Percentiles rank a stretch among this genome's conserved stretches.
Evolutionary conservation across 2,329 filamentous ascomycete genomes (phyloP).

Genomic region (Beauveria rudraprayagi): DNA sequence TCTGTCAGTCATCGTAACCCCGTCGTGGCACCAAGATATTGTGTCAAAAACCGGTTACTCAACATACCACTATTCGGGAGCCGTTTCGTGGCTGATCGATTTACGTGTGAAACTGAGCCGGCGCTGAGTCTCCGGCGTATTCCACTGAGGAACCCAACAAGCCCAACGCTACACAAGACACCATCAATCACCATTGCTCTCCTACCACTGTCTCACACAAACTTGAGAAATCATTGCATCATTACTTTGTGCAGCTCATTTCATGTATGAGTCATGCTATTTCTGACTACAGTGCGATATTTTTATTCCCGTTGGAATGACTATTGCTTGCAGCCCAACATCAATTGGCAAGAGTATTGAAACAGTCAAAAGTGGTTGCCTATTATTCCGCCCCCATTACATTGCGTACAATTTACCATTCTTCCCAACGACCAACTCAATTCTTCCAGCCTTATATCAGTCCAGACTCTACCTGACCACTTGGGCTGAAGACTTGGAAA

Average conservation of each 20-base stretch:
- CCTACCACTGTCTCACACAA: background rate
- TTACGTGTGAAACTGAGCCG: background rate
- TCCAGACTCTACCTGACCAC: slow-evolving; percentile 33
- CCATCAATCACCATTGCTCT: background rate
- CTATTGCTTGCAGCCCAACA: background rate
- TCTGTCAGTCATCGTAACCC: background rate
- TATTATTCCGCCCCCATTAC: background rate
- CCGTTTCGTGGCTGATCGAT: background rate
- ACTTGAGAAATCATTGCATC: background rate
- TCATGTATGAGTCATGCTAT: background rate
- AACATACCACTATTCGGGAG: background rate
- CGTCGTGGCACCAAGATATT: background rate
- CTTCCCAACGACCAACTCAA: background rate
- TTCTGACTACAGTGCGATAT: background rate
- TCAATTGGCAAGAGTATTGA: background rate
- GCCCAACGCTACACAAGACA: background rate
- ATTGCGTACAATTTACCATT: background rate
- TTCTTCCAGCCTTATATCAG: background rate
- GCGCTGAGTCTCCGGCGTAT: background rate
- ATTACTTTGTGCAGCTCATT: background rate
- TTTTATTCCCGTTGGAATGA: background rate
- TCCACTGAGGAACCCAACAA: background rate
- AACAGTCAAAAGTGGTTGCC: background rate
- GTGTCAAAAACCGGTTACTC: background rate
- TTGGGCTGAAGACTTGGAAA: slow-evolving; percentile 44